Base-by-base conservation (phyloP, 2,329 filamentous ascomycete genomes). In the Hyphodiscus sp. region DNA sequence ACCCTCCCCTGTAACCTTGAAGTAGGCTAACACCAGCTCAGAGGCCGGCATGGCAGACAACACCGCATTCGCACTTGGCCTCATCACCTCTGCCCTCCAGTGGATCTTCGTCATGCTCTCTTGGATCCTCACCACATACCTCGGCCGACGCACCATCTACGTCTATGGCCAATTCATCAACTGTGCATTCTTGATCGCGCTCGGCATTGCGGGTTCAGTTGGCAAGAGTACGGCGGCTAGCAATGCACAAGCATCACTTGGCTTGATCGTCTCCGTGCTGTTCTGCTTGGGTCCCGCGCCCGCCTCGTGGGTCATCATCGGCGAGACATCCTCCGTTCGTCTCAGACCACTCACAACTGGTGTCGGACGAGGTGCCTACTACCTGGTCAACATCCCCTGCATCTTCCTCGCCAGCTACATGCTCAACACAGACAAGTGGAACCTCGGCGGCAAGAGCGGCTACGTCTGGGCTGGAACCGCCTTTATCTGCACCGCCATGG, bases 291-390 rank as follows among this genome's bases (percentile, higher is more conserved):
- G 79, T 60, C 81, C 80, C 23, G 83, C 80, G 1, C 83, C 83
- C 46, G 78, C 79, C 42, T 85, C 82, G 10, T 86, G 78, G 76
- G 79, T 81, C 69, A 82, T 86, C 60, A 86, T 86, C 46, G 81
- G 78, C 60, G 83, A 86, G 68, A 86, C 83, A 1, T 84, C 83
- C 0, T 71, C 83, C 49, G 76, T 86, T 51, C 82, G 83, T 57
- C 81, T 86, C 29, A 68, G 83, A 47, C 79, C 83, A 46, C 70
- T 86, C n/a, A 86, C 79, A 2, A 86, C 82, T 20, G 83, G 82
- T 68, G 69, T 85, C 48, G 83, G 83, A 65, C 82, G 83, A 65
- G 82, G 70, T 50, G 70, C 74, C 13, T 86, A 86, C 74, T 86
- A 86, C 69, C 61, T 83, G 5, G 71, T 82, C 57, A 77, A 86